phyloP scores from a whole-genome alignment of 352 stramenopile species.

The Pythium grandisporangium region DNA sequence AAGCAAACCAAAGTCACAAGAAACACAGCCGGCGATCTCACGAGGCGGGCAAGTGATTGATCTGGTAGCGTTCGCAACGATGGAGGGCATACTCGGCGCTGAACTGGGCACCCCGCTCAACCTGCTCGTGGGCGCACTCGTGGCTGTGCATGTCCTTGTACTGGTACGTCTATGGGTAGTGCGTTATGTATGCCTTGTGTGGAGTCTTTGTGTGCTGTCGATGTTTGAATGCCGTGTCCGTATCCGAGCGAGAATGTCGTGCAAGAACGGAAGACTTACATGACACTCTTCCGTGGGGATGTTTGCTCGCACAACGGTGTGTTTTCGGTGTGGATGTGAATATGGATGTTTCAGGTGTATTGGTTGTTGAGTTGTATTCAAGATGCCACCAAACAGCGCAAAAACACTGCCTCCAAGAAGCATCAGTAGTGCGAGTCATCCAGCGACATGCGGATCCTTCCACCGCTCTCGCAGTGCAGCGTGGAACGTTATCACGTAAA shows the following conservation, averaged over 20 bases:
- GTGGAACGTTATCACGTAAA: too few species aligned
- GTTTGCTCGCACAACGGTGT: too few species aligned
- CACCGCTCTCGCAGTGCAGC: too few species aligned
- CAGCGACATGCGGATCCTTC: conserved; percentile 1
- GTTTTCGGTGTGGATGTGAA: not conserved
- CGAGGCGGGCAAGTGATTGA: too few species aligned
- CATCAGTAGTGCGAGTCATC: conserved; percentile 24
- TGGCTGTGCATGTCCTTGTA: conserved; percentile 63
- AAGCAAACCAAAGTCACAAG: not conserved
- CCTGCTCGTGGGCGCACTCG: conserved; percentile 52
- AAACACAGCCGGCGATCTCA: too few species aligned
- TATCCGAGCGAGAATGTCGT: too few species aligned
- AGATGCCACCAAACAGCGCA: conserved; percentile 32
- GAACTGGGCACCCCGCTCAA: conserved; percentile 34
- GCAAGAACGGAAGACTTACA: too few species aligned
- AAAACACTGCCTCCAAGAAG: conserved; percentile 40
- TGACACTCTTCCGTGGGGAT: too few species aligned
- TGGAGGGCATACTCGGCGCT: conserved; percentile 13
- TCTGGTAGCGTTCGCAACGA: too few species aligned
- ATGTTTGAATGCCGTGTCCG: too few species aligned
- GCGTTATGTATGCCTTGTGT: too few species aligned
- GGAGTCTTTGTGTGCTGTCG: too few species aligned
- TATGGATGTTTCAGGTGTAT: conserved; percentile 21
- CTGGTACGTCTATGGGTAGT: conserved; percentile 28
- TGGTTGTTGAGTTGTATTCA: conserved; percentile 51